phyloP scores from a whole-genome alignment of 805 yeast genomes.

The Nematodospora valgi region DNA sequence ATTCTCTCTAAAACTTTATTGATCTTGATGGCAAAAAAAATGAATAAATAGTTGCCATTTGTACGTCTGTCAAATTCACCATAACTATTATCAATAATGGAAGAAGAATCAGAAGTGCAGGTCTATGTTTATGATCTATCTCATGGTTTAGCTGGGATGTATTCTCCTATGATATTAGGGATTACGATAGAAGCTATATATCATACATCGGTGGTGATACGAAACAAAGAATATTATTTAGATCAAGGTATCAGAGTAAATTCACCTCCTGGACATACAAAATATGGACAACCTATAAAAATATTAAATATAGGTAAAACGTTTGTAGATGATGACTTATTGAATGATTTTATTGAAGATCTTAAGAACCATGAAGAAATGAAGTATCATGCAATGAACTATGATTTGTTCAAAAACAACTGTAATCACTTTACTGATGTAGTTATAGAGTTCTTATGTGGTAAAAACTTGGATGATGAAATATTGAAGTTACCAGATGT shows the following conservation, averaged over 20 bases:
- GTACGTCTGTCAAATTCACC: background rate
- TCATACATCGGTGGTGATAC: slow-evolving; percentile 59
- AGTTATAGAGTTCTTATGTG: slow-evolving; percentile 54
- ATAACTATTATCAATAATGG: slow-evolving; percentile 12
- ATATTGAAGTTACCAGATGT: slow-evolving; percentile 51
- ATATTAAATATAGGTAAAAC: slow-evolving; percentile 54
- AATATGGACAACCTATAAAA: slow-evolving; percentile 56
- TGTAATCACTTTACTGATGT: slow-evolving; percentile 68
- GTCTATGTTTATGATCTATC: slow-evolving; percentile 64
- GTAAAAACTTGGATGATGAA: slow-evolving; percentile 49
- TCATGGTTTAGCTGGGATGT: slow-evolving; percentile 53
- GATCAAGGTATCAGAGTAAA: slow-evolving; percentile 52
- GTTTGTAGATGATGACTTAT: slow-evolving; percentile 47
- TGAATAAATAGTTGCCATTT: background rate
- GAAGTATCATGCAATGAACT: slow-evolving; percentile 45
- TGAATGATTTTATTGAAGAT: slow-evolving; percentile 52
- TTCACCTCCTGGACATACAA: slow-evolving; percentile 48
- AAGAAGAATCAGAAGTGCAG: slow-evolving; percentile 38
- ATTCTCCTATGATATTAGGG: slow-evolving; percentile 52
- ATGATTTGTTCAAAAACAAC: slow-evolving; percentile 59
- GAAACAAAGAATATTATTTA: slow-evolving; percentile 54
- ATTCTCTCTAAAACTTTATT: too few relatives aligned
- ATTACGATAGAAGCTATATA: slow-evolving; percentile 58
- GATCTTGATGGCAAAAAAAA: background rate
- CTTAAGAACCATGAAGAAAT: slow-evolving; percentile 33